These are phyloP conservation scores for Mortierella sp. DNA, from an alignment of 371 early-diverging fungal species.

Conservation along the genomic window DNA sequence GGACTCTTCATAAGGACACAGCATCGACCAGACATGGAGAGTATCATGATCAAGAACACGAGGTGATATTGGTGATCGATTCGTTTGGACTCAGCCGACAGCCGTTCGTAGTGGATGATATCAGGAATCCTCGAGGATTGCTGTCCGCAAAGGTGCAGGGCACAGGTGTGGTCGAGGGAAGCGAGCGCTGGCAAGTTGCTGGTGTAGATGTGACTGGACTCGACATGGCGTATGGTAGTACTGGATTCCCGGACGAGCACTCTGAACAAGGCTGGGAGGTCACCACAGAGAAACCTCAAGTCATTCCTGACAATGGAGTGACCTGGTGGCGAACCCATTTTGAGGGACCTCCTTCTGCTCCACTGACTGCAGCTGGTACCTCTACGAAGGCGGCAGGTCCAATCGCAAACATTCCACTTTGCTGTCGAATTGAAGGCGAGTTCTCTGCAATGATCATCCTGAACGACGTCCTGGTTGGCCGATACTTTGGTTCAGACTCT, in stretches of 20 bases:
- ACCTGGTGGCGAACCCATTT: constrained; percentile 55
- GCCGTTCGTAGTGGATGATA: constrained; percentile 80
- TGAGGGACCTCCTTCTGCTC: constrained; percentile 38
- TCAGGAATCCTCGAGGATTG: constrained; percentile 81
- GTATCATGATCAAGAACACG: constrained; percentile 45
- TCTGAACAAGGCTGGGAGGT: constrained; percentile 13
- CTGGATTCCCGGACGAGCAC: constrained; percentile 83
- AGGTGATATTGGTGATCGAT: constrained; percentile 76
- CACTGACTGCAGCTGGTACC: background rate
- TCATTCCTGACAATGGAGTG: constrained; percentile 41
- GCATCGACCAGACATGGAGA: no score
- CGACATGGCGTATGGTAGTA: constrained; percentile 64
- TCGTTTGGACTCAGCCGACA: constrained; percentile 82
- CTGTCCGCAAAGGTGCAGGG: constrained; percentile 68
- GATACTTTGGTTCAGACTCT: constrained; percentile 80
- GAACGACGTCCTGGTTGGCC: constrained; percentile 70
- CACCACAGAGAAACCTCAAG: constrained; percentile 5
- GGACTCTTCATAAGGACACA: background rate
- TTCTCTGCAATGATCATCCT: constrained; percentile 74
- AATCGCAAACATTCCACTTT: constrained; percentile 63
- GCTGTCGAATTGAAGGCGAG: constrained; percentile 70
- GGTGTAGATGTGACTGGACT: constrained; percentile 78
- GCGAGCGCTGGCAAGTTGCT: constrained; percentile 74
- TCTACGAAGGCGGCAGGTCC: background rate
- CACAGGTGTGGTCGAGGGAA: constrained; percentile 14